Conservation (phyloP, 2,329 filamentous ascomycete genomes). For the Penicillium sp. region DNA sequence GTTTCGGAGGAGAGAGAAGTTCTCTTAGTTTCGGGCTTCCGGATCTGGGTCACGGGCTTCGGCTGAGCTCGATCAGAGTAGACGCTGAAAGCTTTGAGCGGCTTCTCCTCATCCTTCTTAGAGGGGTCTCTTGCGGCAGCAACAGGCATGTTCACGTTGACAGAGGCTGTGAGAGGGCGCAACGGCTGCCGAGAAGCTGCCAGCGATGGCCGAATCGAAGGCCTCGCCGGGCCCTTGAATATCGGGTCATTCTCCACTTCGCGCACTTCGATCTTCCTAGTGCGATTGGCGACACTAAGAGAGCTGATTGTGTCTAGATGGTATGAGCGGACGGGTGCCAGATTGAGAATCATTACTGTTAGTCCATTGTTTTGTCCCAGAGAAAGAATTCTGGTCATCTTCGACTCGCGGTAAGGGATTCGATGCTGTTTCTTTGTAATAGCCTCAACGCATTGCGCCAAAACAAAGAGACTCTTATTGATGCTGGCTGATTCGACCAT, state of each 20-base stretch:
- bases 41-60: conserved; percentile 44
- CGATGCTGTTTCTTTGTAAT: conserved; percentile 73
- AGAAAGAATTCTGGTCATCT: conserved; percentile 93
- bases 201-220: conserved; percentile 42
- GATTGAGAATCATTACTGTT: conserved; percentile 94
- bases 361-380: conserved; percentile 93
- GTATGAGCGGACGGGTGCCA: conserved; percentile 86
- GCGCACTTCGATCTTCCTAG: conserved; percentile 92
- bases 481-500: conserved; percentile 95
- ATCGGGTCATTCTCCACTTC: conserved; percentile 96
- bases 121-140: conserved; percentile 50
- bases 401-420: conserved; percentile 90
- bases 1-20: conserved; percentile 39
- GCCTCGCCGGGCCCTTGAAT: conserved; percentile 69
- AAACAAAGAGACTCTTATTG: conserved; percentile 93
- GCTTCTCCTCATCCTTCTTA: conserved; percentile 63
- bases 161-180: conserved; percentile 69
- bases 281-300: conserved; percentile 89
- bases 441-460: conserved; percentile 93
- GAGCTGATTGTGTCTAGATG: conserved; percentile 92
- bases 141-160: conserved; percentile 67
- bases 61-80: conserved; percentile 67
- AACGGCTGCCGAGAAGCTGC: conserved; percentile 68
- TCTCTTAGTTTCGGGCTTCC: conserved; percentile 46
- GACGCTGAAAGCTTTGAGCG: conserved; percentile 79